These are phyloP conservation scores for Xylaria intraflava DNA, from an alignment of 495 filamentous ascomycete genomes.

Conservation along the genomic window DNA sequence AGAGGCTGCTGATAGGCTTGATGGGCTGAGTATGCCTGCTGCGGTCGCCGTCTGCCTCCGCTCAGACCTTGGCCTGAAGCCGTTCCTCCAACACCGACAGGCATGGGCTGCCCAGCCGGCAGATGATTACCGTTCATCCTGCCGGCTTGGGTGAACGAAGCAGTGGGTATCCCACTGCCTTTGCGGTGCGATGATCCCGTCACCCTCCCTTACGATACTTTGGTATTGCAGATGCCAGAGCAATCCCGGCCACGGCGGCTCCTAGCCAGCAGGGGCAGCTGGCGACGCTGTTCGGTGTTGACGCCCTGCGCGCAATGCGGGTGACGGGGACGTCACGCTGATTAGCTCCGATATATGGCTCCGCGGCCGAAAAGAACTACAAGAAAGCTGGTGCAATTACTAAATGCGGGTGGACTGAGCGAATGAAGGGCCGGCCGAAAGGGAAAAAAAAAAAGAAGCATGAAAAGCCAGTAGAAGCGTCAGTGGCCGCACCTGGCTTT, in stretches of 20 bases:
- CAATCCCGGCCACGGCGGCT: slow-evolving; percentile 7
- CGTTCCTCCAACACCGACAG: slow-evolving; percentile 25
- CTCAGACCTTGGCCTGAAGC: slow-evolving; percentile 18
- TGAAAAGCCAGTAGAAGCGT: slow-evolving; percentile 7
- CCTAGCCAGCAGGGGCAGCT: slow-evolving; percentile 1
- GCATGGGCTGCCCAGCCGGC: slow-evolving; percentile 56
- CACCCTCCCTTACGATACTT: background rate
- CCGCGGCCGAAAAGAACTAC: slow-evolving; percentile 10
- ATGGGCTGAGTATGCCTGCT: slow-evolving; percentile 31
- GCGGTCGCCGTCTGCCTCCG: slow-evolving; percentile 23
- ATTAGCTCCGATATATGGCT: slow-evolving; percentile 23
- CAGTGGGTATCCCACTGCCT: slow-evolving; percentile 43
- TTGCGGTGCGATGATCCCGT: slow-evolving; percentile 3
- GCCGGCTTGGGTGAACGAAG: slow-evolving; percentile 46
- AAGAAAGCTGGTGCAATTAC: slow-evolving; percentile 11
- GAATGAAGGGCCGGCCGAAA: slow-evolving; percentile 2
- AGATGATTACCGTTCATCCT: slow-evolving; percentile 58
- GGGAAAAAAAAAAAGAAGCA: background rate
- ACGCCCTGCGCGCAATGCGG: slow-evolving; percentile 12
- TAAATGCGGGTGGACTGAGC: slow-evolving; percentile 1
- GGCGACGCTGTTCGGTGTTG: background rate
- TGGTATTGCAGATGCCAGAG: background rate
- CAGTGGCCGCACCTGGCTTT: slow-evolving; percentile 6
- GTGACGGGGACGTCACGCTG: slow-evolving; percentile 11
- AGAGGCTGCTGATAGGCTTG: slow-evolving; percentile 15